Evolutionary conservation across 2,329 filamentous ascomycete genomes (phyloP).

Genomic region (Alternaria sp.): DNA sequence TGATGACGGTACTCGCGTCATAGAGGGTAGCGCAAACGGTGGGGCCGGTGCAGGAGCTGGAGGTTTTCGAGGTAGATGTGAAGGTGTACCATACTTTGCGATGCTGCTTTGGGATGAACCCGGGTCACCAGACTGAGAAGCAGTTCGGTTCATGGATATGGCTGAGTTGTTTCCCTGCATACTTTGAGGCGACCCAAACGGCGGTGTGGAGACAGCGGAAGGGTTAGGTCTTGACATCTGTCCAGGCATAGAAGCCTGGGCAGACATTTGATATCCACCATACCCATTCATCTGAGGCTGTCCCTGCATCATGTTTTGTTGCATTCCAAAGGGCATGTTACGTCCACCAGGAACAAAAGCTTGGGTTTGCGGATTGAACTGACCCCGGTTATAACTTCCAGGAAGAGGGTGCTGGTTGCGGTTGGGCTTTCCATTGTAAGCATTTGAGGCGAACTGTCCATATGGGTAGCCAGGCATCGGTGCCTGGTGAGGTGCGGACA

Average conservation of each 20-base stretch:
- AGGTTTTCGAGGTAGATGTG: slow-evolving; percentile 62
- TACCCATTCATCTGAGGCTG: slow-evolving; percentile 45
- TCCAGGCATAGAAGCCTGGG: slow-evolving; percentile 25
- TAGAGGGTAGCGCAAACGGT: slow-evolving; percentile 30
- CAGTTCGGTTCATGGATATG: slow-evolving; percentile 30
- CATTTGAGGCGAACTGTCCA: slow-evolving; percentile 74
- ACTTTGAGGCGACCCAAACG: slow-evolving; percentile 40
- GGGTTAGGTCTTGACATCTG: slow-evolving; percentile 40
- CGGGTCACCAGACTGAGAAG: slow-evolving; percentile 30
- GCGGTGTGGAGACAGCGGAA: slow-evolving; percentile 31
- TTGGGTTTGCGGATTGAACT: slow-evolving; percentile 93
- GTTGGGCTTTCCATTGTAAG: slow-evolving; percentile 65
- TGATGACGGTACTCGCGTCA: slow-evolving; percentile 24
- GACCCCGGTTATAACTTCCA: slow-evolving; percentile 81
- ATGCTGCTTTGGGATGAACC: slow-evolving; percentile 52
- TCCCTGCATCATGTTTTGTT: slow-evolving; percentile 35
- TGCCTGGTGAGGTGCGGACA: slow-evolving; percentile 46
- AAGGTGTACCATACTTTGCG: slow-evolving; percentile 63
- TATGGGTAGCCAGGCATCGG: slow-evolving; percentile 68
- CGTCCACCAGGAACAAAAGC: slow-evolving; percentile 77
- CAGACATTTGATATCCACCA: slow-evolving; percentile 33
- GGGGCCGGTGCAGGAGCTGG: slow-evolving; percentile 52
- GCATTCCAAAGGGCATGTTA: slow-evolving; percentile 42
- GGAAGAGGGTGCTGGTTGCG: slow-evolving; percentile 83
- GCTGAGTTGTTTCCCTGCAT: slow-evolving; percentile 29